A percentile compares a stretch with the other conserved stretches of the same genome.
phyloP scores from a whole-genome alignment of 768 basidiomycete genomes.

The Dioszegia hungarica region DNA sequence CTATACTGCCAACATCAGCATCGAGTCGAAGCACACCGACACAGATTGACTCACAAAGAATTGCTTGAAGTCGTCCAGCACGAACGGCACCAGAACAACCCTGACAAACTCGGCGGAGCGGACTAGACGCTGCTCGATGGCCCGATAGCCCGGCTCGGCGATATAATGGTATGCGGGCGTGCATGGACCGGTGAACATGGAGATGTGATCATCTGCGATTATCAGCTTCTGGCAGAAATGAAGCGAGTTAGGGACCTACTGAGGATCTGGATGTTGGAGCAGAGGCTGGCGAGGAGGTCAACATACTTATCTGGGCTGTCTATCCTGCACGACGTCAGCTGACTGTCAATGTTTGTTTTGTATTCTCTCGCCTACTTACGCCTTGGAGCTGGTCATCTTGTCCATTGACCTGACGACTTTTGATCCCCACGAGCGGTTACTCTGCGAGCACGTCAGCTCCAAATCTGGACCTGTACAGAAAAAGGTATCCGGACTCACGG shows the following conservation, averaged over 20 bases:
- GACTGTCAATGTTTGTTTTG: not conserved
- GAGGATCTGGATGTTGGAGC: constrained; percentile 27
- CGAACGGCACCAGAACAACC: constrained; percentile 28
- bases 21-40: not conserved
- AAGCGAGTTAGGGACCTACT: constrained; percentile 14
- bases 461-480: not conserved
- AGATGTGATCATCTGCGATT: constrained; percentile 31
- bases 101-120: constrained; percentile 32
- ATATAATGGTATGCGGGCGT: constrained; percentile 25
- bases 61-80: constrained; percentile 41
- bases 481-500: not conserved
- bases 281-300: constrained; percentile 30
- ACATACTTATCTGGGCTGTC: constrained; percentile 38
- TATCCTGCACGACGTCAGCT: constrained; percentile 11
- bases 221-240: not conserved
- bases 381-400: constrained; percentile 26
- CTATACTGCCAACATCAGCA: constrained; percentile 14
- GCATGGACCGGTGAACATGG: constrained; percentile 23
- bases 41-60: constrained; percentile 36
- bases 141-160: constrained; percentile 15
- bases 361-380: constrained; percentile 12
- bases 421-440: constrained; percentile 5
- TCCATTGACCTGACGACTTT: constrained; percentile 22
- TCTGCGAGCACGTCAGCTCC: constrained; percentile 18
- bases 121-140: constrained; percentile 19